phyloP scores from a whole-genome alignment of 306 rosid species.

The Dalbergia cultrata region DNA sequence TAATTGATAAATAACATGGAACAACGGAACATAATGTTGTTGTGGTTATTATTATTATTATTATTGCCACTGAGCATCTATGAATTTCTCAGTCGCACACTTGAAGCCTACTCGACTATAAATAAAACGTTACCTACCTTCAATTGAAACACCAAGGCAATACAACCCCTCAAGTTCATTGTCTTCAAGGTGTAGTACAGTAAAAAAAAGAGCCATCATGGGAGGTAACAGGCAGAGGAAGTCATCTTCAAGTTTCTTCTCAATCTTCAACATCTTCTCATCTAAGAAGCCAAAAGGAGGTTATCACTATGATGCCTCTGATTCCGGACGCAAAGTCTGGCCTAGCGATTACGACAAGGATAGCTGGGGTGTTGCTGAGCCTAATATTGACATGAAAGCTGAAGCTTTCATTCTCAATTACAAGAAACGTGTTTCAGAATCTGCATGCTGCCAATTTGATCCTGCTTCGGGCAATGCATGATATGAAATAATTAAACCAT shows the following conservation, averaged over 20 bases:
- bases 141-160: conserved; percentile 23
- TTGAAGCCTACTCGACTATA: background rate
- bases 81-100: background rate
- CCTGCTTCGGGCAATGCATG: conserved; percentile 4
- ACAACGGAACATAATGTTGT: too few species aligned
- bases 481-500: background rate
- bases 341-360: conserved; percentile 69
- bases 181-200: background rate
- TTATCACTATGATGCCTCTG: conserved; percentile 31
- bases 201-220: conserved; percentile 44
- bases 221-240: conserved; percentile 60
- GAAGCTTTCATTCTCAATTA: conserved; percentile 55
- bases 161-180: background rate
- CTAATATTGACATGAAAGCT: conserved; percentile 65
- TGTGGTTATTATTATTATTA: too few species aligned
- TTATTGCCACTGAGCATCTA: too few species aligned
- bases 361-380: conserved; percentile 66
- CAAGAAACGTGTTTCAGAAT: conserved; percentile 58
- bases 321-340: conserved; percentile 53
- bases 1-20: too few species aligned
- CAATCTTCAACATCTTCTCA: conserved; percentile 63
- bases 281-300: conserved; percentile 47
- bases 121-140: conserved; percentile 17
- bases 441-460: conserved; percentile 50
- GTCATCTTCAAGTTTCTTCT: conserved; percentile 53